Conservation (phyloP, 169 alveolate species). For the Plasmodium reichenowi region DNA sequence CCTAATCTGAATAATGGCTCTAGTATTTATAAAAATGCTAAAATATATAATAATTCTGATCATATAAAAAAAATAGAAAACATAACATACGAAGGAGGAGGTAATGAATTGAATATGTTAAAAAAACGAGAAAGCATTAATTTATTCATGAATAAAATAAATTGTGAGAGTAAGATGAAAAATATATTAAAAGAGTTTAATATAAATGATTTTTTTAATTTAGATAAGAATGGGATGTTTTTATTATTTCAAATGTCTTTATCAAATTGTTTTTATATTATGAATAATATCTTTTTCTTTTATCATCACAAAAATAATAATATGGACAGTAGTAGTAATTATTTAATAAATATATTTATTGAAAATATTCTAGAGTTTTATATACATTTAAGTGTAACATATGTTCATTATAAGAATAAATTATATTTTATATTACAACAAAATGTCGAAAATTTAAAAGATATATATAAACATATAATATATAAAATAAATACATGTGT, state of each 20-base stretch:
- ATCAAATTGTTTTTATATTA: constrained; percentile 5
- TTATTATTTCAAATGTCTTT: constrained; percentile 46
- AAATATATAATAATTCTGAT: too few relatives aligned
- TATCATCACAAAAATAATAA: neutral
- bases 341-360: constrained; percentile 9
- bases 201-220: constrained; percentile 8
- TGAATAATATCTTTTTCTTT: constrained; percentile 18
- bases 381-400: constrained; percentile 24
- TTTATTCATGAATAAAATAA: too few relatives aligned
- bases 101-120: too few relatives aligned
- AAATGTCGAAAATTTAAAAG: neutral
- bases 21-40: too few relatives aligned
- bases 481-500: neutral
- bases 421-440: constrained; percentile 5
- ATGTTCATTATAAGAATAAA: constrained; percentile 3
- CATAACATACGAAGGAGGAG: too few relatives aligned
- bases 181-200: neutral
- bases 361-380: constrained; percentile 43
- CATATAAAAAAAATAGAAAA: too few relatives aligned
- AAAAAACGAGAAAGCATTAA: too few relatives aligned
- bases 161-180: too few relatives aligned
- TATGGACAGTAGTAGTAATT: neutral
- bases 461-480: constrained; percentile 4
- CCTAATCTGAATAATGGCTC: too few relatives aligned
- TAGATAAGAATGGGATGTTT: constrained; percentile 62